Percentiles rank a stretch among this genome's conserved stretches.
Evolutionary conservation across 2,329 filamentous ascomycete genomes (phyloP).

Genomic region (Botryotinia convoluta): DNA sequence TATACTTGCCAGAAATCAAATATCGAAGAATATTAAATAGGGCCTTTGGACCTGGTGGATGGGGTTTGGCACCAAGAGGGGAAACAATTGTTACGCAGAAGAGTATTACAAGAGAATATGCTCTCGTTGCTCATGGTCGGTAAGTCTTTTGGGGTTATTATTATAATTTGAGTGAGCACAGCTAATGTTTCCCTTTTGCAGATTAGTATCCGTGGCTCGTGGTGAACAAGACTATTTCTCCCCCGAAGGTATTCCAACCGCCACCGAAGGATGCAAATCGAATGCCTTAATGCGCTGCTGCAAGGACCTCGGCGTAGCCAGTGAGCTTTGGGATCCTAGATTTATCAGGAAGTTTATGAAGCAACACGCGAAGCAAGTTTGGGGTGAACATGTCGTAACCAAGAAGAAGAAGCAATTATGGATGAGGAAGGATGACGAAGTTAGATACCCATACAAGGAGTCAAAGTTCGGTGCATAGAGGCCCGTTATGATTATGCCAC

Average conservation of each 20-base stretch:
- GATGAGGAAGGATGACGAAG: slow-evolving; percentile 76
- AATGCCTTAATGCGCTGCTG: slow-evolving; percentile 98
- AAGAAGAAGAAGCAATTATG: slow-evolving; percentile 91
- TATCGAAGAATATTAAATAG: slow-evolving; percentile 86
- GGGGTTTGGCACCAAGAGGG: slow-evolving; percentile 89
- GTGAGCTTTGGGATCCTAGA: slow-evolving; percentile 92
- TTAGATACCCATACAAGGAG: slow-evolving; percentile 61
- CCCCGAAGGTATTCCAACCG: slow-evolving; percentile 85
- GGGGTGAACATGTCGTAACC: slow-evolving; percentile 81
- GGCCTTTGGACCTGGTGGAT: slow-evolving; percentile 92
- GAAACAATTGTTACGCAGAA: slow-evolving; percentile 58
- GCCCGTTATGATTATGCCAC: not conserved
- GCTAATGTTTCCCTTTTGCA: slow-evolving; percentile 41
- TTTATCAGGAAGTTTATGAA: slow-evolving; percentile 83
- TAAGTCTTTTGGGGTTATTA: slow-evolving; percentile 45
- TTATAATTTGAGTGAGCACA: not conserved
- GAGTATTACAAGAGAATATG: slow-evolving; percentile 84
- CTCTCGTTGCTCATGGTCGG: slow-evolving; percentile 83
- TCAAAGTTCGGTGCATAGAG: slow-evolving; percentile 36
- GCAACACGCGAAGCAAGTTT: slow-evolving; percentile 71
- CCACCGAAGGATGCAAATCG: slow-evolving; percentile 94
- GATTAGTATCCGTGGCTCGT: slow-evolving; percentile 86
- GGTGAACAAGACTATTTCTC: slow-evolving; percentile 94
- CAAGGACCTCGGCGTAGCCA: slow-evolving; percentile 93
- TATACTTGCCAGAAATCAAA: slow-evolving; percentile 98